phyloP scores from a whole-genome alignment of 2,329 filamentous ascomycete genomes.

The Aspergillus vadensis region DNA sequence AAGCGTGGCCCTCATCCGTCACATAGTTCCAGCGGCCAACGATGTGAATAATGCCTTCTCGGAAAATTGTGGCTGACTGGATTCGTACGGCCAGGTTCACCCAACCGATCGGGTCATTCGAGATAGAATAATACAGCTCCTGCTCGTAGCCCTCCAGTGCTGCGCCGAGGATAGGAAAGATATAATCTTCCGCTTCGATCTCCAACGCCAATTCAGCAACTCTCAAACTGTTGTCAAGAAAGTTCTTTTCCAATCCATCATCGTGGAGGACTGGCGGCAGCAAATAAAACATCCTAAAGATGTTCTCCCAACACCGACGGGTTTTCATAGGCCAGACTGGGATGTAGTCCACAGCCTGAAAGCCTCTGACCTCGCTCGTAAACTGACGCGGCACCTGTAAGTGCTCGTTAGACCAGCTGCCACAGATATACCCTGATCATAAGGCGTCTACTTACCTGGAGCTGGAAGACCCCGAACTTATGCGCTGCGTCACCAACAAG shows the following conservation, averaged over 20 bases:
- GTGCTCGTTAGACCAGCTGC: slow-evolving; percentile 1
- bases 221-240: slow-evolving; percentile 19
- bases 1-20: slow-evolving; percentile 17
- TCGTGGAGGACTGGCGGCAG: slow-evolving; percentile 8
- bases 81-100: slow-evolving; percentile 35
- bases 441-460: slow-evolving; percentile 6
- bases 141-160: slow-evolving; percentile 50
- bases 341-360: background rate
- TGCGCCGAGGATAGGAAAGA: slow-evolving; percentile 51
- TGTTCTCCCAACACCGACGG: slow-evolving; percentile 16
- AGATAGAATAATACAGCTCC: slow-evolving; percentile 48
- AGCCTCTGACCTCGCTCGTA: background rate
- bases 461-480: slow-evolving; percentile 15
- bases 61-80: slow-evolving; percentile 30
- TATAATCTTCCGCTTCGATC: slow-evolving; percentile 45
- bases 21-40: slow-evolving; percentile 35
- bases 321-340: slow-evolving; percentile 13
- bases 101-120: slow-evolving; percentile 49
- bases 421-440: background rate
- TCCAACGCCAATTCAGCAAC: slow-evolving; percentile 51
- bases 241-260: background rate
- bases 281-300: slow-evolving; percentile 17
- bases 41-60: slow-evolving; percentile 34
- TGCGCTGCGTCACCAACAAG: slow-evolving; percentile 11
- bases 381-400: background rate